These are phyloP conservation scores for Hibiscus syriacus DNA, from an alignment of 345 rosid species.

Conservation along the genomic window DNA sequence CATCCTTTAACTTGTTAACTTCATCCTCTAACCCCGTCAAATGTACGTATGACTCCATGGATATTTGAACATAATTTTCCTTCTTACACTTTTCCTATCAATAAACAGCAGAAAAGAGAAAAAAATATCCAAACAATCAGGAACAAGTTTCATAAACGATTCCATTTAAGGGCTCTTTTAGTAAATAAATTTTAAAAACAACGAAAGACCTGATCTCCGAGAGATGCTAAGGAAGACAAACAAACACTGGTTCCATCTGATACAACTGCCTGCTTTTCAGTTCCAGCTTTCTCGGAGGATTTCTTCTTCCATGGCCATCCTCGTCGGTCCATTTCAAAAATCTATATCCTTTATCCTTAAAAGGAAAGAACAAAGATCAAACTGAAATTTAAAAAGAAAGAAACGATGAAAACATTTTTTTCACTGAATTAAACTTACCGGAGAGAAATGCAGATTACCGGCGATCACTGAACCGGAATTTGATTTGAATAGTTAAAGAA, in stretches of 20 bases:
- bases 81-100: constrained; percentile 49
- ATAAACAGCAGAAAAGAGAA: not conserved
- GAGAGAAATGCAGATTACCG: not conserved
- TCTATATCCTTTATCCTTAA: not conserved
- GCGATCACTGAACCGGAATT: not conserved
- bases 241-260: constrained; percentile 35
- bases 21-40: constrained; percentile 50
- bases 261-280: not conserved
- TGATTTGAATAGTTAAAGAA: not conserved
- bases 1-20: constrained; percentile 32
- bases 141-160: no score
- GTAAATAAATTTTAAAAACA: no score
- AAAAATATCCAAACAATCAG: not conserved
- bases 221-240: constrained; percentile 39
- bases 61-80: constrained; percentile 63
- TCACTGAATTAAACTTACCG: not conserved
- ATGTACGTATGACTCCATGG: constrained; percentile 61
- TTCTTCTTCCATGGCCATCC: constrained; percentile 91
- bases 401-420: not conserved
- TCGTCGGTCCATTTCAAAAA: constrained; percentile 51
- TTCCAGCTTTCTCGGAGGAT: constrained; percentile 41
- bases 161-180: not conserved
- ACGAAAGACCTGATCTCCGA: constrained; percentile 42
- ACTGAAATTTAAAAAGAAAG: not conserved
- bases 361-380: not conserved